These are phyloP conservation scores for Botrytis hyacinthi DNA, from an alignment of 2,329 filamentous ascomycete genomes.

Conservation along the genomic window DNA sequence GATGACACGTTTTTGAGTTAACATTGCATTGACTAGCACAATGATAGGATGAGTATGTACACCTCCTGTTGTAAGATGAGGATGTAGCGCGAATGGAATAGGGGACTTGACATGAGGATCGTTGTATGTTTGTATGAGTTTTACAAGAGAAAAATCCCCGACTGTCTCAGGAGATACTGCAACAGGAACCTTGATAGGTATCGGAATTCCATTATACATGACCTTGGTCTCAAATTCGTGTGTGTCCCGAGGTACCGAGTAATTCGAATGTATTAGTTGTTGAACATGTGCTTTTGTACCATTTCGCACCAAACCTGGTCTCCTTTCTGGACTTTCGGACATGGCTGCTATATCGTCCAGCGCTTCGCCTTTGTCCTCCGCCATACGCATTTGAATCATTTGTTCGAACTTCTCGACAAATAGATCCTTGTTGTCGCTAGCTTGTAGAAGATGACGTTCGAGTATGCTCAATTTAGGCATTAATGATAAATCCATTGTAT, in stretches of 20 bases:
- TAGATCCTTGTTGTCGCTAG: slow-evolving; percentile 90
- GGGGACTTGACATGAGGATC: slow-evolving; percentile 77
- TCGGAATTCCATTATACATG: slow-evolving; percentile 92
- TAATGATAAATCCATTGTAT: slow-evolving; percentile 92
- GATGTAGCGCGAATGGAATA: slow-evolving; percentile 80
- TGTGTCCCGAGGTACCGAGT: slow-evolving; percentile 84
- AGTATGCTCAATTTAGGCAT: slow-evolving; percentile 83
- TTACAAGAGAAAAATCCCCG: slow-evolving; percentile 95
- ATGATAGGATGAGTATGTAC: slow-evolving; percentile 90
- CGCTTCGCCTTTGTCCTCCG: slow-evolving; percentile 53
- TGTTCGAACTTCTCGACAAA: slow-evolving; percentile 97
- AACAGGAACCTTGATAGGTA: slow-evolving; percentile 94
- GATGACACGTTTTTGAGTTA: slow-evolving; percentile 95
- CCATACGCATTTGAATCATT: slow-evolving; percentile 82
- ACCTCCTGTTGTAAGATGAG: slow-evolving; percentile 91
- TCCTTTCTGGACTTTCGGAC: slow-evolving; percentile 45
- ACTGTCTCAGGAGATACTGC: slow-evolving; percentile 94
- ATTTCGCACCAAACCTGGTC: slow-evolving; percentile 46
- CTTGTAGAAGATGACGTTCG: slow-evolving; percentile 82
- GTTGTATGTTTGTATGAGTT: slow-evolving; percentile 93
- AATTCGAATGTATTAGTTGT: slow-evolving; percentile 58
- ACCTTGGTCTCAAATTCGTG: slow-evolving; percentile 97
- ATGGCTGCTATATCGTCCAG: slow-evolving; percentile 48
- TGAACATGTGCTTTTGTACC: slow-evolving; percentile 60
- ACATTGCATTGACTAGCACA: slow-evolving; percentile 86